Conservation (phyloP, 192 early-diverging fungal genomes). For the Rhizophagus prolifer region DNA sequence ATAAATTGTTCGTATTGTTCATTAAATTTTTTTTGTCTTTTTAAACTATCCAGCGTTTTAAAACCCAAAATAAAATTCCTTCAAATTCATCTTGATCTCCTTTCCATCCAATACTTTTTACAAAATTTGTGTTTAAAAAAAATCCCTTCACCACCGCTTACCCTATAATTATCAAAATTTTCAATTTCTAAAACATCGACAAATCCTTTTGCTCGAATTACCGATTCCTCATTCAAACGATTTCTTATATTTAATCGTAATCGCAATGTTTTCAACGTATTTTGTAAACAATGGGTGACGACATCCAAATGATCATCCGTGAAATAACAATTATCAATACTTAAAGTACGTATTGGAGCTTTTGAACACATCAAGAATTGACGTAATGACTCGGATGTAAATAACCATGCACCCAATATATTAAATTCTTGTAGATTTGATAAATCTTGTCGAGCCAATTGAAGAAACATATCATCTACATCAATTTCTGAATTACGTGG, state of each 20-base stretch:
- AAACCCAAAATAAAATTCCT: neutral
- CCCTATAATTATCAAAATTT: neutral
- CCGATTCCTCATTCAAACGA: neutral
- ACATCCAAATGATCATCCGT: conserved; percentile 6
- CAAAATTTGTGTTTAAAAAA: neutral
- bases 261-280: neutral
- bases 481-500: neutral
- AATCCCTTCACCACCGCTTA: neutral
- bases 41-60: no score
- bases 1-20: no score
- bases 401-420: neutral
- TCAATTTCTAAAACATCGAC: neutral
- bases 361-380: neutral
- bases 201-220: neutral
- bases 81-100: neutral
- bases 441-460: neutral
- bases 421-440: neutral
- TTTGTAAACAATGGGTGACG: neutral
- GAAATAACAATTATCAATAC: conserved; percentile 2
- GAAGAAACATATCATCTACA: neutral
- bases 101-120: neutral
- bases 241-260: neutral
- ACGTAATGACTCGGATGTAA: neutral
- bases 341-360: neutral
- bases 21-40: neutral